phyloP scores from a whole-genome alignment of 495 filamentous ascomycete species.

The Cercophora newfieldiana region DNA sequence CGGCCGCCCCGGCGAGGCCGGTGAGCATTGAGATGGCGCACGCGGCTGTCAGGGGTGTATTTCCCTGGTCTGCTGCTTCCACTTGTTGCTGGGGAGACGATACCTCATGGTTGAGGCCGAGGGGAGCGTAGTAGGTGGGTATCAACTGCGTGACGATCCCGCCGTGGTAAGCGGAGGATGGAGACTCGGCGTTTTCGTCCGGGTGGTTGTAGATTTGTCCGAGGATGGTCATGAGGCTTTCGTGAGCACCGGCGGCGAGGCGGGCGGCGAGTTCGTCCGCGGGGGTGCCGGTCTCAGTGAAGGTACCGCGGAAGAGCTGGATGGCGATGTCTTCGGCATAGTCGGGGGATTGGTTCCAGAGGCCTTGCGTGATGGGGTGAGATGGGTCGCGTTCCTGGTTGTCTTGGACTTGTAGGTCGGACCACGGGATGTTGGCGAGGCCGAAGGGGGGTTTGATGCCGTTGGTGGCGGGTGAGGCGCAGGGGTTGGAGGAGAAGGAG shows the following conservation, averaged over 20 bases:
- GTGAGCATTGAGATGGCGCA: slow-evolving; percentile 38
- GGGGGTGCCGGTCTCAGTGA: slow-evolving; percentile 44
- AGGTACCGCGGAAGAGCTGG: slow-evolving; percentile 45
- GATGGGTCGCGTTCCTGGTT: slow-evolving; percentile 40
- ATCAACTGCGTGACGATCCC: not conserved
- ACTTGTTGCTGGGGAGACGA: no score
- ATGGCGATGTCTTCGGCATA: slow-evolving; percentile 44
- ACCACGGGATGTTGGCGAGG: slow-evolving; percentile 42
- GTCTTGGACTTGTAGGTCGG: slow-evolving; percentile 35
- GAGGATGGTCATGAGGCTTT: slow-evolving; percentile 45
- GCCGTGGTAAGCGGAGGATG: not conserved
- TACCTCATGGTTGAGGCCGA: not conserved
- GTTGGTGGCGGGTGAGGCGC: slow-evolving; percentile 25
- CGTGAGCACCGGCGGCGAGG: slow-evolving; percentile 44
- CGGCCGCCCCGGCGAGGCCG: slow-evolving; percentile 40
- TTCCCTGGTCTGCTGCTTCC: not conserved
- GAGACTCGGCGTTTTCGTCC: slow-evolving; percentile 20
- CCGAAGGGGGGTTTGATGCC: slow-evolving; percentile 23
- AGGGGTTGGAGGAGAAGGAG: slow-evolving; percentile 49
- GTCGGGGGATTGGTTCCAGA: slow-evolving; percentile 31
- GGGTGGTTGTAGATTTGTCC: slow-evolving; percentile 45
- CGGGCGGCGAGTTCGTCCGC: slow-evolving; percentile 47
- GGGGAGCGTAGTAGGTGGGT: not conserved
- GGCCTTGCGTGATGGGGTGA: slow-evolving; percentile 39
- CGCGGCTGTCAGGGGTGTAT: slow-evolving; percentile 22